These are phyloP conservation scores for Elaeis guineensis DNA, from an alignment of 176 grass and related monocot species.

Conservation along the genomic window DNA sequence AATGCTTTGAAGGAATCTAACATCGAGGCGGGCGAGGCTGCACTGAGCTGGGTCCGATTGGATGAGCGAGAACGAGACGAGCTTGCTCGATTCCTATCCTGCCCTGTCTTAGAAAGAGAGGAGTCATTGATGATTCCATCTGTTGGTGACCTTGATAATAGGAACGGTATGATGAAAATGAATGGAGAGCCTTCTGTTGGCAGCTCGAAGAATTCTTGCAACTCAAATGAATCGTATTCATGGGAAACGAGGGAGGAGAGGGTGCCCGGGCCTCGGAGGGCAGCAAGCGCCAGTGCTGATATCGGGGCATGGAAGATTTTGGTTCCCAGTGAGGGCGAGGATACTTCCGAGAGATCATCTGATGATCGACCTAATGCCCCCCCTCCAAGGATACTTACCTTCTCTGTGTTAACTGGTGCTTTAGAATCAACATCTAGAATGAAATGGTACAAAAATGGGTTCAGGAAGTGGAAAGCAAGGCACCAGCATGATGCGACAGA, in stretches of 20 bases:
- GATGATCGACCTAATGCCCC: constrained; percentile 30
- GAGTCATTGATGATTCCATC: constrained; percentile 29
- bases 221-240: constrained; percentile 34
- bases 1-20: constrained; percentile 51
- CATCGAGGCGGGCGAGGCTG: constrained; percentile 25
- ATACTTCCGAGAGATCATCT: constrained; percentile 38
- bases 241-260: constrained; percentile 29
- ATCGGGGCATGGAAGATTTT: constrained; percentile 57
- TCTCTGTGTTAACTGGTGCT: constrained; percentile 34
- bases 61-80: constrained; percentile 64
- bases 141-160: constrained; percentile 25
- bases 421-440: constrained; percentile 52
- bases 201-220: constrained; percentile 41
- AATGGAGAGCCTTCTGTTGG: constrained; percentile 48
- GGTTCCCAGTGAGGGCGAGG: constrained; percentile 53
- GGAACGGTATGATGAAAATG: constrained; percentile 27
- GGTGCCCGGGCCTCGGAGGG: constrained; percentile 37
- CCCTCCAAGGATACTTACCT: constrained; percentile 50
- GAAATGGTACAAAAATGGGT: constrained; percentile 54
- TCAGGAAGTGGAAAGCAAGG: constrained; percentile 43
- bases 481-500: constrained; percentile 36
- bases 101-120: constrained; percentile 17
- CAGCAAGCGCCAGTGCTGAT: constrained; percentile 62
- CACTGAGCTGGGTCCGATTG: constrained; percentile 58
- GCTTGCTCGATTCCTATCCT: constrained; percentile 61